Evolutionary conservation across 2,329 filamentous ascomycete genomes (phyloP).

Genomic region (Didymella arachidicola): DNA sequence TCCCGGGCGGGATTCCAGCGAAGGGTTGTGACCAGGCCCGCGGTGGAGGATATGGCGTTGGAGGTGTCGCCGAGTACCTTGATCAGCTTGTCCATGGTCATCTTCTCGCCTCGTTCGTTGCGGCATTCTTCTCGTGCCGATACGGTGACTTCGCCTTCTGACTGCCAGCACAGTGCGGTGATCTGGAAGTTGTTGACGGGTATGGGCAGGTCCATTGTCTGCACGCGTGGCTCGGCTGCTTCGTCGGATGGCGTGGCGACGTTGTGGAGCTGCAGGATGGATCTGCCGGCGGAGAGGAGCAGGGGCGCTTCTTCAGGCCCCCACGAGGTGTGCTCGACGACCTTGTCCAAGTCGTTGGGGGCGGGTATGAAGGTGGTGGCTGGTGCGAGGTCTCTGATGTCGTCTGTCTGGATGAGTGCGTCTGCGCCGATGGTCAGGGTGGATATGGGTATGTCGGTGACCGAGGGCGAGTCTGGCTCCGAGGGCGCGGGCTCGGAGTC

Average conservation of each 20-base stretch:
- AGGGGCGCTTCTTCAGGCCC: constrained; percentile 41
- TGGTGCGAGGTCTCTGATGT: constrained; percentile 42
- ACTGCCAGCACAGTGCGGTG: constrained; percentile 50
- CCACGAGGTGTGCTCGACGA: constrained; percentile 49
- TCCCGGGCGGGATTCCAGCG: constrained; percentile 47
- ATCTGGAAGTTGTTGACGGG: constrained; percentile 45
- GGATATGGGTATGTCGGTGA: constrained; percentile 50
- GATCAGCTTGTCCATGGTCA: constrained; percentile 50
- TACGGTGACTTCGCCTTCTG: constrained; percentile 43
- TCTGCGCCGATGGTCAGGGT: constrained; percentile 51
- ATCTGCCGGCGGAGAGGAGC: constrained; percentile 47
- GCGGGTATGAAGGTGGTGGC: constrained; percentile 41
- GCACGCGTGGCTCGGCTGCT: constrained; percentile 20
- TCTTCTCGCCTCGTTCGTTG: constrained; percentile 49
- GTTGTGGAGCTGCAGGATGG: constrained; percentile 45
- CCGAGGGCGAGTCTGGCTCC: constrained; percentile 49
- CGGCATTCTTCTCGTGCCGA: constrained; percentile 46
- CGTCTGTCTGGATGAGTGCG: constrained; percentile 49
- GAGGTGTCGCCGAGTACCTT: constrained; percentile 42
- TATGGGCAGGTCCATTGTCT: constrained; percentile 37
- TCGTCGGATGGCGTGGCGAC: constrained; percentile 30
- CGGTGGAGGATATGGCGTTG: constrained; percentile 47
- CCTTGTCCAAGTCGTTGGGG: constrained; percentile 32
- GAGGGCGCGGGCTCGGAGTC: constrained; percentile 49
- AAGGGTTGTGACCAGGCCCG: constrained; percentile 49